Conservation (phyloP, 768 basidiomycete species). For the Tricholoma hemisulphureum region DNA sequence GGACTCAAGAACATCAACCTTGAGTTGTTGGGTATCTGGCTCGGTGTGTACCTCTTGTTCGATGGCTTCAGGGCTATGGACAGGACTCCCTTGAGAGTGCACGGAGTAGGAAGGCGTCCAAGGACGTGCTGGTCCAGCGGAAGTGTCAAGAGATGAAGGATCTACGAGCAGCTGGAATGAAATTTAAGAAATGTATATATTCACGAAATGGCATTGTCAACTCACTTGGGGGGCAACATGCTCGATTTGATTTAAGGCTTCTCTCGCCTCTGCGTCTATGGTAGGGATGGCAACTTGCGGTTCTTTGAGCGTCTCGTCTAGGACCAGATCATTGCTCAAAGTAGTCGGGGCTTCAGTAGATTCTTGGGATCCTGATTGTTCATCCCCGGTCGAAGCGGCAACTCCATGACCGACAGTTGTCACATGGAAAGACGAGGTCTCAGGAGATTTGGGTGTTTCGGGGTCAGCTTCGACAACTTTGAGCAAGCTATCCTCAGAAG, state of each 20-base stretch:
- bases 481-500: not conserved
- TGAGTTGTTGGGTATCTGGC: not conserved
- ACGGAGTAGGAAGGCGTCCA: conserved; percentile 45
- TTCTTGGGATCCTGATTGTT: conserved; percentile 13
- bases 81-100: conserved; percentile 37
- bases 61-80: conserved; percentile 12
- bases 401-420: conserved; percentile 36
- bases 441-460: conserved; percentile 50
- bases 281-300: not conserved
- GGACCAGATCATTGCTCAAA: not conserved
- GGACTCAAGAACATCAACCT: conserved; percentile 4
- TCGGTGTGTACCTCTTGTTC: conserved; percentile 2
- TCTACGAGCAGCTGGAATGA: conserved; percentile 18
- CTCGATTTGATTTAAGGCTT: not conserved
- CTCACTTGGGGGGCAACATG: not conserved
- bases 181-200: not conserved
- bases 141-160: conserved; percentile 12
- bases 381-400: conserved; percentile 17
- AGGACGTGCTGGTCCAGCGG: conserved; percentile 19
- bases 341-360: not conserved
- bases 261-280: not conserved
- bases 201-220: not conserved
- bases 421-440: conserved; percentile 54
- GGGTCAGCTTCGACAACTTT: conserved; percentile 17
- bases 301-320: not conserved